These are phyloP conservation scores for Sordariomycetes sp. DNA, from an alignment of 2,329 filamentous ascomycete species.

Conservation along the genomic window DNA sequence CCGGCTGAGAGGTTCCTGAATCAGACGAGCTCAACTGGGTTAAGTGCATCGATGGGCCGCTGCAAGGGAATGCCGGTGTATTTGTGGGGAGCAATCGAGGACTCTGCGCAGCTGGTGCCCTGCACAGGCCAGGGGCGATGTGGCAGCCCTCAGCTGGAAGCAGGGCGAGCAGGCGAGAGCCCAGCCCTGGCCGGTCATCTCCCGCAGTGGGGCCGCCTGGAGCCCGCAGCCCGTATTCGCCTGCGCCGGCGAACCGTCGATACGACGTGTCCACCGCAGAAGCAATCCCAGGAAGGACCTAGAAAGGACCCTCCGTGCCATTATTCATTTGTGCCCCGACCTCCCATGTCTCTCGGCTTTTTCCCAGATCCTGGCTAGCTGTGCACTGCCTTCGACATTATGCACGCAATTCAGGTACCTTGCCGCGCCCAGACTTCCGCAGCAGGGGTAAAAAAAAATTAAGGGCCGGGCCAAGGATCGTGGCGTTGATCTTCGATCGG, in stretches of 20 bases:
- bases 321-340: not conserved
- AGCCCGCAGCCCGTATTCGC: too few species aligned
- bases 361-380: not conserved
- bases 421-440: not conserved
- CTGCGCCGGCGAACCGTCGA: too few species aligned
- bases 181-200: too few species aligned
- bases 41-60: not conserved
- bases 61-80: not conserved
- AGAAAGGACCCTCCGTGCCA: not conserved
- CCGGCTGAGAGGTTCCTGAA: too few species aligned
- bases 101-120: not conserved
- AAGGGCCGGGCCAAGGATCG: not conserved
- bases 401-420: not conserved
- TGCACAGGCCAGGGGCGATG: not conserved
- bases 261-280: too few species aligned
- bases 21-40: not conserved
- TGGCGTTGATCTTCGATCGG: not conserved
- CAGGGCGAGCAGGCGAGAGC: too few species aligned
- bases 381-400: not conserved
- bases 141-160: not conserved
- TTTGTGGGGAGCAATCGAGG: not conserved
- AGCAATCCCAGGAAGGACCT: not conserved
- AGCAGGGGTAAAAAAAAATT: not conserved
- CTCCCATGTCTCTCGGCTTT: not conserved
- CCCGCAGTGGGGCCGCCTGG: too few species aligned